A percentile compares a stretch with the other conserved stretches of the same genome.
These are phyloP conservation scores for Rhizopus arrhizus DNA, from an alignment of 371 early-diverging fungal species.

Conservation along the genomic window DNA sequence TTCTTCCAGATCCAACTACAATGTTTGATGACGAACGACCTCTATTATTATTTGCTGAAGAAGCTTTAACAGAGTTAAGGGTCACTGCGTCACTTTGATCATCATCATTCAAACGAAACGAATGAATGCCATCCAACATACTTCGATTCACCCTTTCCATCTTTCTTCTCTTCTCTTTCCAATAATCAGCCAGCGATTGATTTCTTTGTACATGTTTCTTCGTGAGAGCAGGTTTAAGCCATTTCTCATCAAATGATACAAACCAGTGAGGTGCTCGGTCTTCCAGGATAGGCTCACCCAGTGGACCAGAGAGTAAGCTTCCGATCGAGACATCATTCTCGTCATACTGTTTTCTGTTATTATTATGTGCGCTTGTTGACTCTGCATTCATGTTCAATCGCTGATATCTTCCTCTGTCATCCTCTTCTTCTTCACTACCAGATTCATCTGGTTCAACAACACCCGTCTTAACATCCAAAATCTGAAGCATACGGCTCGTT, in stretches of 20 bases:
- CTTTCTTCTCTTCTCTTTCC: slow-evolving; percentile 50
- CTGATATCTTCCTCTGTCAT: slow-evolving; percentile 15
- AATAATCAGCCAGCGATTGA: slow-evolving; percentile 50
- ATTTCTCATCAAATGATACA: slow-evolving; percentile 79
- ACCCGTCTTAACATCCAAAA: slow-evolving; percentile 77
- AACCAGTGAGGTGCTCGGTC: slow-evolving; percentile 79
- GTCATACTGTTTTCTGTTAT: slow-evolving; percentile 2
- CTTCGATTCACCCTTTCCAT: slow-evolving; percentile 51
- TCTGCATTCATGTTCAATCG: slow-evolving; percentile 1
- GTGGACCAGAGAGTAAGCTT: slow-evolving; percentile 47
- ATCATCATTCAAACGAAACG: slow-evolving; percentile 28
- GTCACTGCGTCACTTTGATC: slow-evolving; percentile 38
- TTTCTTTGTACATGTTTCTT: slow-evolving; percentile 48
- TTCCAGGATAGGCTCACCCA: slow-evolving; percentile 57
- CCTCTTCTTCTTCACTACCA: slow-evolving; percentile 57
- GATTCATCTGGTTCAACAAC: slow-evolving; percentile 63
- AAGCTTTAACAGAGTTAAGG: slow-evolving; percentile 34
- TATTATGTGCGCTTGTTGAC: slow-evolving; percentile 20
- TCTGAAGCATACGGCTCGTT: slow-evolving; percentile 76
- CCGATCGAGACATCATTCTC: slow-evolving; percentile 46
- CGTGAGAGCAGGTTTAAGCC: slow-evolving; percentile 78
- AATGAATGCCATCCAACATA: slow-evolving; percentile 48
- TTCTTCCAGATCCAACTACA: slow-evolving; percentile 43
- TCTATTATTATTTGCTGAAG: background rate
- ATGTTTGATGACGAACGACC: slow-evolving; percentile 20